These are phyloP conservation scores for Tremella yokohamensis DNA, from an alignment of 768 basidiomycete genomes.

Conservation along the genomic window DNA sequence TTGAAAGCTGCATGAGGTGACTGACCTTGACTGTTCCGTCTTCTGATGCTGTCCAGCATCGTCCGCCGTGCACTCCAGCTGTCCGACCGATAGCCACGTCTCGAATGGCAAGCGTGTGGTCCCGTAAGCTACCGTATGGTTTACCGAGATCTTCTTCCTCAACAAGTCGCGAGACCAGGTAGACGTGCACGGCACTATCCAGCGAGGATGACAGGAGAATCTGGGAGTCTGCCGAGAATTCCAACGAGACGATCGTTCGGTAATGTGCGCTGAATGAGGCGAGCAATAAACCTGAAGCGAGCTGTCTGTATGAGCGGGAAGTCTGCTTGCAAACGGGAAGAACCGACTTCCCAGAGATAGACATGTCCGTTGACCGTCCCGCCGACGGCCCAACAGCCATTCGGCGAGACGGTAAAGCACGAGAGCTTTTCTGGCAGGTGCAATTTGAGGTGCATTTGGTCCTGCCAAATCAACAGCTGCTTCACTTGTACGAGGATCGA, in stretches of 20 bases:
- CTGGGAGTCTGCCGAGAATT: constrained; percentile 76
- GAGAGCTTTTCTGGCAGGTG: constrained; percentile 85
- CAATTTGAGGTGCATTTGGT: constrained; percentile 80
- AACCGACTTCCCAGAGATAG: constrained; percentile 90
- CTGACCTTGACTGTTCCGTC: constrained; percentile 89
- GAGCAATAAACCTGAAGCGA: constrained; percentile 88
- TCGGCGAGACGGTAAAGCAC: constrained; percentile 69
- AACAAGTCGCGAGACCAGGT: constrained; percentile 38
- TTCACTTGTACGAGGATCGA: background rate
- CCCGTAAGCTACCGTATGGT: constrained; percentile 74
- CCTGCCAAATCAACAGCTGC: constrained; percentile 56
- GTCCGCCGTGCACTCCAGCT: constrained; percentile 66
- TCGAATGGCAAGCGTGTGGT: constrained; percentile 87
- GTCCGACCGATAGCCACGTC: constrained; percentile 71
- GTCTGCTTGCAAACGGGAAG: too few relatives aligned
- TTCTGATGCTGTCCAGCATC: constrained; percentile 66
- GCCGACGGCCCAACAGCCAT: constrained; percentile 75
- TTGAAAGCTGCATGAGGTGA: background rate
- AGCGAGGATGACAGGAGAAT: constrained; percentile 81
- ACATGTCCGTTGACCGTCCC: constrained; percentile 84
- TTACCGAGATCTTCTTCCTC: constrained; percentile 49
- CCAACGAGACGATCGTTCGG: constrained; percentile 74
- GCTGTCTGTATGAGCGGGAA: constrained; percentile 55
- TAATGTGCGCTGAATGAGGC: constrained; percentile 95
- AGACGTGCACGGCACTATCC: constrained; percentile 83